A percentile compares a stretch with the other conserved stretches of the same genome.
Conservation (phyloP, 805 yeast species). For the Wickerhamomyces xylosicus region DNA sequence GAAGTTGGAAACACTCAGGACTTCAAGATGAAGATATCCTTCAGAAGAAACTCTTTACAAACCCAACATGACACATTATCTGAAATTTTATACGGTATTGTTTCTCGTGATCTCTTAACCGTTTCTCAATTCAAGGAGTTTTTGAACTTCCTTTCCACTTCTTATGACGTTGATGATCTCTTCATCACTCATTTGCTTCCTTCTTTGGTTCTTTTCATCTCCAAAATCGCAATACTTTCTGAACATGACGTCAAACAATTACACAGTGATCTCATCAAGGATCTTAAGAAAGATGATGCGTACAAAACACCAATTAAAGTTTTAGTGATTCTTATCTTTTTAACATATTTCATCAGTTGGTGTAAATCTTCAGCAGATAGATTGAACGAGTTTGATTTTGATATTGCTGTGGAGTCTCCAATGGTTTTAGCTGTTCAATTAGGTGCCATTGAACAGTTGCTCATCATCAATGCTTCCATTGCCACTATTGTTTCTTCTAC, state of each 20-base stretch:
- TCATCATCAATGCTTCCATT: slow-evolving; percentile 53
- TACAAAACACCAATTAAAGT: slow-evolving; percentile 39
- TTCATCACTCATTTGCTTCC: slow-evolving; percentile 60
- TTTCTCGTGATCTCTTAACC: slow-evolving; percentile 25
- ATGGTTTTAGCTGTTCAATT: slow-evolving; percentile 45
- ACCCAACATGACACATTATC: slow-evolving; percentile 65
- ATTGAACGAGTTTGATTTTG: slow-evolving; percentile 39
- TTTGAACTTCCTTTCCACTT: slow-evolving; percentile 32
- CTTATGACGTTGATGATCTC: slow-evolving; percentile 47
- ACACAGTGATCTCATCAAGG: slow-evolving; percentile 27
- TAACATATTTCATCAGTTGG: slow-evolving; percentile 56
- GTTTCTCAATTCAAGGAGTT: slow-evolving; percentile 28
- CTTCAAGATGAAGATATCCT: slow-evolving; percentile 39
- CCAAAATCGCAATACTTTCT: slow-evolving; percentile 24
- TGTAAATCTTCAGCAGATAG: slow-evolving; percentile 41
- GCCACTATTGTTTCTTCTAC: slow-evolving; percentile 48
- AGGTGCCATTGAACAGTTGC: slow-evolving; percentile 64
- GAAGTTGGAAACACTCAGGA: slow-evolving; percentile 35
- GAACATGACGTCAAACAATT: slow-evolving; percentile 28
- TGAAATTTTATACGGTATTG: slow-evolving; percentile 47
- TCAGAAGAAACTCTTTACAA: slow-evolving; percentile 52
- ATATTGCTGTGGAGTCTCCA: slow-evolving; percentile 45
- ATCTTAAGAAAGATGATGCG: slow-evolving; percentile 30
- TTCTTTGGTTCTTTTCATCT: slow-evolving; percentile 35
- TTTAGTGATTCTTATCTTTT: slow-evolving; percentile 37